Percentiles rank a stretch among this genome's conserved stretches.
These are phyloP conservation scores for Linnemannia schmuckeri DNA, from an alignment of 192 early-diverging fungal species.

Conservation along the genomic window DNA sequence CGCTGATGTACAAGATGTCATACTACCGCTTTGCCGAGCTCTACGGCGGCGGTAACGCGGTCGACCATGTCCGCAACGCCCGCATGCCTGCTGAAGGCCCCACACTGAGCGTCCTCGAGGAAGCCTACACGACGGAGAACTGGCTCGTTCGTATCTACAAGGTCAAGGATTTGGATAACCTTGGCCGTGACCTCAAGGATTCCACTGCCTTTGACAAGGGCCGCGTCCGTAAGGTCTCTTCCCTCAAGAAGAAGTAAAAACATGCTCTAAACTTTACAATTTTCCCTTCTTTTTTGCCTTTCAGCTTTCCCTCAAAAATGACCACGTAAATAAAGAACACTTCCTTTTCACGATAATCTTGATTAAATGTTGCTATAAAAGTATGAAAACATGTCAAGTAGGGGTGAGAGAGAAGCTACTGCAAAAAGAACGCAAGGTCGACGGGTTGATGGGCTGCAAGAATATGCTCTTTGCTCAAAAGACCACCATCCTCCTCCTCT, in stretches of 20 bases:
- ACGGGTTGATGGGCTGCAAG: background rate
- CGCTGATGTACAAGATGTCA: conserved; percentile 97
- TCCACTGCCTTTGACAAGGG: conserved; percentile 71
- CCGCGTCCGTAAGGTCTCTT: conserved; percentile 39
- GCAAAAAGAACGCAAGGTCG: background rate
- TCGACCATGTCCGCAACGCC: conserved; percentile 90
- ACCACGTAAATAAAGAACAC: background rate
- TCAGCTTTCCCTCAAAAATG: background rate
- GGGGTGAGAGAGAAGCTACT: background rate
- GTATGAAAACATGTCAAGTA: background rate
- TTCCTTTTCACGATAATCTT: background rate
- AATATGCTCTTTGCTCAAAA: background rate
- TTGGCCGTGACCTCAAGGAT: conserved; percentile 83
- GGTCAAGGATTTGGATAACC: conserved; percentile 95
- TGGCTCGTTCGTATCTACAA: conserved; percentile 99
- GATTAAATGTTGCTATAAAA: background rate
- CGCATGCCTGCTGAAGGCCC: conserved; percentile 83
- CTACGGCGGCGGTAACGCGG: conserved; percentile 77
- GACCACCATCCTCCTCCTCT: background rate
- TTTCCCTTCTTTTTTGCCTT: background rate
- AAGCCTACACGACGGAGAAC: conserved; percentile 94
- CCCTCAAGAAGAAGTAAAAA: conserved; percentile 33
- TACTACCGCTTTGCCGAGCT: conserved; percentile 97
- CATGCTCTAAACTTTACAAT: no score
- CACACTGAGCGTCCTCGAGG: conserved; percentile 88